Percentiles rank a stretch among this genome's conserved stretches.
These are phyloP conservation scores for Oryza nivara DNA, from an alignment of 176 grass and related monocot genomes.

Conservation along the genomic window DNA sequence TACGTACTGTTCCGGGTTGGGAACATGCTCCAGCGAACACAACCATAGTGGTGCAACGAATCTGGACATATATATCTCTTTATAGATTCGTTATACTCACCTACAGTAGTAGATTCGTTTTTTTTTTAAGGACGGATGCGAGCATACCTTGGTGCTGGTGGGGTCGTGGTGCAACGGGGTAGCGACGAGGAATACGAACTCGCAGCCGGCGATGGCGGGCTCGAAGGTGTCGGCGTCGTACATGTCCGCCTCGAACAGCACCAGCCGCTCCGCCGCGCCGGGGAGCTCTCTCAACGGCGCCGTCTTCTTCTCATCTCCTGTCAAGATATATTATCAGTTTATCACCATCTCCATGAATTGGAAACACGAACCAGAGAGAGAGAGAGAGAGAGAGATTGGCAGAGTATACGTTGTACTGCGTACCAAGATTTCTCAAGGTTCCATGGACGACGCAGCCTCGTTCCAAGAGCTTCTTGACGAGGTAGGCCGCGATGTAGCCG, in stretches of 20 bases:
- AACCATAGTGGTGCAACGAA: no score
- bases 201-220: constrained; percentile 57
- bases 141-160: constrained; percentile 30
- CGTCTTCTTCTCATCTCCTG: constrained; percentile 53
- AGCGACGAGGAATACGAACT: constrained; percentile 61
- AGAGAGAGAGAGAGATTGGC: background rate
- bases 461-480: constrained; percentile 27
- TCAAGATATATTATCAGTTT: no score
- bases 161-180: constrained; percentile 43
- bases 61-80: no score
- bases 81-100: no score
- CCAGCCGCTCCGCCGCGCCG: constrained; percentile 52
- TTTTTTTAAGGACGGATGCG: no score
- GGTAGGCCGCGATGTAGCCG: constrained; percentile 20
- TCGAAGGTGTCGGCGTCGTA: constrained; percentile 60
- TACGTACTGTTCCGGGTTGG: no score
- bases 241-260: constrained; percentile 57
- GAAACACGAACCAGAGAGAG: no score
- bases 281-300: constrained; percentile 45
- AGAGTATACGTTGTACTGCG: background rate
- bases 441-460: constrained; percentile 8
- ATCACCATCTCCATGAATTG: no score
- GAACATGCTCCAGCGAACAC: no score
- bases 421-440: constrained; percentile 7
- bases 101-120: no score